phyloP scores from a whole-genome alignment of 2,329 filamentous ascomycete genomes.

The Aspergillus felis region DNA sequence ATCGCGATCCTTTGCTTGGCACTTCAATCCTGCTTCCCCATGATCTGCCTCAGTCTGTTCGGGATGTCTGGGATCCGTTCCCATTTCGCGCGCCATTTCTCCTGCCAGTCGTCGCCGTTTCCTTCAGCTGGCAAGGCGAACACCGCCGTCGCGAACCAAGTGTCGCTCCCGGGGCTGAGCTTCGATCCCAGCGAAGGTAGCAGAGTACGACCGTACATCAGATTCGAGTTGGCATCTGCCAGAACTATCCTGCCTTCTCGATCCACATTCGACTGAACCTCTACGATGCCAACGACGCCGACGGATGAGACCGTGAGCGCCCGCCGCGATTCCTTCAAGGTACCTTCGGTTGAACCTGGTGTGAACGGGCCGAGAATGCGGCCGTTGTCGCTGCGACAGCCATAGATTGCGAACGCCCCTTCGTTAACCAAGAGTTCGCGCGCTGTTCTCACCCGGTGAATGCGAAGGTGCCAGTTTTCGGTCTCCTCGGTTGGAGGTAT shows the following conservation, averaged over 20 bases:
- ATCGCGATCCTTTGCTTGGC: not conserved
- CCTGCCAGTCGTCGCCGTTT: conserved; percentile 11
- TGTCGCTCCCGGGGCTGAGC: conserved; percentile 53
- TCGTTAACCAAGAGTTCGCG: conserved; percentile 68
- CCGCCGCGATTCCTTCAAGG: conserved; percentile 27
- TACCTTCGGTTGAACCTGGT: conserved; percentile 41
- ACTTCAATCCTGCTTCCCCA: conserved; percentile 25
- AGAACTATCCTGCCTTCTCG: conserved; percentile 64
- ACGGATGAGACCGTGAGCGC: conserved; percentile 47
- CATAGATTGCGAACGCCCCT: conserved; percentile 66
- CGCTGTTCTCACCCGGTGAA: conserved; percentile 36
- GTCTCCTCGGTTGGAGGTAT: conserved; percentile 30
- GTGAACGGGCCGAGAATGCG: conserved; percentile 47
- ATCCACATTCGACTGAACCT: conserved; percentile 33
- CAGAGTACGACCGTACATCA: conserved; percentile 67
- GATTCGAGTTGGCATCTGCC: conserved; percentile 74
- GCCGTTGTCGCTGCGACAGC: conserved; percentile 58
- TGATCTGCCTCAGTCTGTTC: conserved; percentile 56
- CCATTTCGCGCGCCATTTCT: conserved; percentile 60
- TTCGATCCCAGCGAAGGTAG: conserved; percentile 66
- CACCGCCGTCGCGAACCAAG: conserved; percentile 67
- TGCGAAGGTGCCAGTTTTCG: conserved; percentile 39
- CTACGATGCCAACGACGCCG: conserved; percentile 50
- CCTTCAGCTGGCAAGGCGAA: conserved; percentile 62
- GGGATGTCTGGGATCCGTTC: conserved; percentile 56